Evolutionary conservation across 106 monocot genomes (phyloP), one percentile per base, ranked within the genome.

Genomic region (Apostasia shenzhenica): DNA sequence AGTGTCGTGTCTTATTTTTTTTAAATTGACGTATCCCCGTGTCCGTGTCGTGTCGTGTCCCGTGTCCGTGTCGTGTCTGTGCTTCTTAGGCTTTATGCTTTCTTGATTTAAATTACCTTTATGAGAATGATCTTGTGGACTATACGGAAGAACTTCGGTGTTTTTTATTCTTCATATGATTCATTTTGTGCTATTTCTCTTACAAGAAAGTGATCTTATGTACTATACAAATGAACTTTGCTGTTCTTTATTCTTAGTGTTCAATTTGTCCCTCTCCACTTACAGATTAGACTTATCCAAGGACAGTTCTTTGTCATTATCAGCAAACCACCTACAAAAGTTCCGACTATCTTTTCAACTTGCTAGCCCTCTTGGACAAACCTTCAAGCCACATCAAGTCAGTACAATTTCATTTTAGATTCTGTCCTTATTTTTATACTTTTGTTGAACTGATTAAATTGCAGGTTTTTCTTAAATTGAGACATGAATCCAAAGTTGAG

Each of bases 301-400:
- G 44, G 90, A 85, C 57, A 78, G 70, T 50, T 40, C 55, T 14
- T 58, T 93, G 43, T 81, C 85, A 59, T 66, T 99, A 50, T 83
- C 85, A 54, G 99, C 99, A 75, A 99, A 90, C 74, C 99, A 99
- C 82, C 73, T 99, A 49, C 93, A 99, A 65, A 99, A 85, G 76
- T 72, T 93, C 71, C 81, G 70, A 41, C 55, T 99, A 13, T 85
- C 99, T 67, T 87, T 99, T 61, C 83, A 88, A 62, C 76, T 93
- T 26, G 82, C 61, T 40, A 90, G 90, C 67, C 88, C 93, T 41
- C 83, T 87, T 54, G 90, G 88, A 42, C 75, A 79, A 41, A 54
- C 70, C 41, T 99, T 99, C 75, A 92, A 89, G 76, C 93, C 99
- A 42, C 93, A 99, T 78, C 99, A 99, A 90, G 99, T 93, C 75